Conservation (phyloP, 441 rosid species). For the Adansonia gregorii region DNA sequence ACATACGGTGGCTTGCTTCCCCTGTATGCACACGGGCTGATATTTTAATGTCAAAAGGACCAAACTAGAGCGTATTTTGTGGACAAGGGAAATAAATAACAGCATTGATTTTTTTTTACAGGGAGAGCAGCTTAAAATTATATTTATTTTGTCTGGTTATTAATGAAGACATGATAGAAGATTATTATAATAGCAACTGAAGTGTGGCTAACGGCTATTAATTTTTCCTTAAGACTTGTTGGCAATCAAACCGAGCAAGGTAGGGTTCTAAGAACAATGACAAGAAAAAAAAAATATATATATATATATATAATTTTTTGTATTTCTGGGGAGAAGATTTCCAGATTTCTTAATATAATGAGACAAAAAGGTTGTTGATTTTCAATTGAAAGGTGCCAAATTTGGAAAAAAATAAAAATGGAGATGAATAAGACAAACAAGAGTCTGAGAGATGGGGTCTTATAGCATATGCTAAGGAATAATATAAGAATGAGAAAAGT, state of each 20-base stretch:
- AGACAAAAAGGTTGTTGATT: conserved; percentile 29
- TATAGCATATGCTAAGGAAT: conserved; percentile 39
- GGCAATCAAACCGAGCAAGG: conserved; percentile 25
- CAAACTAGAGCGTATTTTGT: background rate
- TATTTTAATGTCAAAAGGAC: conserved; percentile 8
- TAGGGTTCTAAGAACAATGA: background rate
- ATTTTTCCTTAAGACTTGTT: background rate
- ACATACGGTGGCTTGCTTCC: background rate
- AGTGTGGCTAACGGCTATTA: conserved; percentile 1
- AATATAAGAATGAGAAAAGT: conserved; percentile 22
- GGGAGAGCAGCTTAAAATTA: background rate
- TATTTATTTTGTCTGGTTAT: background rate
- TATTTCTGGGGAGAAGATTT: conserved; percentile 20
- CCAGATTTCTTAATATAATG: background rate
- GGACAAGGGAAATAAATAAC: conserved; percentile 14
- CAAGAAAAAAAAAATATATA: background rate
- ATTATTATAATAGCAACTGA: background rate
- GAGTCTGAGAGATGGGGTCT: conserved; percentile 25
- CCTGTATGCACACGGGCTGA: background rate
- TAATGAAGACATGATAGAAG: background rate
- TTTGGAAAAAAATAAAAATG: conserved; percentile 22
- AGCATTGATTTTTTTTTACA: background rate
- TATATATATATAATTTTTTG: conserved; percentile 9
- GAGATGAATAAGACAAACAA: conserved; percentile 29
- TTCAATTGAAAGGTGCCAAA: conserved; percentile 32